A percentile compares a stretch with the other conserved stretches of the same genome.
Conservation (phyloP, 2,329 filamentous ascomycete species). For the Xylaria sp. region DNA sequence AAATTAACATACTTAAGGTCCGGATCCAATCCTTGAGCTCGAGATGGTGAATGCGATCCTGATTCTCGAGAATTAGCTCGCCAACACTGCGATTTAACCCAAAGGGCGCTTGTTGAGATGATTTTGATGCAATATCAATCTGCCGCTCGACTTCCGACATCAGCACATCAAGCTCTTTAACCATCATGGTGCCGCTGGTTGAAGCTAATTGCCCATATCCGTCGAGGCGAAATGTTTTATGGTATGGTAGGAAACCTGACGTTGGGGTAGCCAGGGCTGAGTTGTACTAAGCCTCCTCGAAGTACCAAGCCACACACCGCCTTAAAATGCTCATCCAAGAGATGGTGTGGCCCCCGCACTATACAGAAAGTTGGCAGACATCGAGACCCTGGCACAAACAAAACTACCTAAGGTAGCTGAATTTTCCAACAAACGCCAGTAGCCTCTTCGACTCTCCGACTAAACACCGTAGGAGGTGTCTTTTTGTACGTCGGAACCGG, state of each 20-base stretch:
- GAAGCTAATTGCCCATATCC: neutral
- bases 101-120: neutral
- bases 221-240: neutral
- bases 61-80: neutral
- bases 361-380: no score
- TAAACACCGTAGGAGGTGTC: no score
- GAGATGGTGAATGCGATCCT: neutral
- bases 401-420: no score
- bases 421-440: no score
- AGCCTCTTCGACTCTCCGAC: no score
- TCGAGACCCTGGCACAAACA: no score
- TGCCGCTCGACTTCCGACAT: slow-evolving; percentile 12
- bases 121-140: neutral
- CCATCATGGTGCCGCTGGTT: neutral
- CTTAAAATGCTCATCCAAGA: neutral
- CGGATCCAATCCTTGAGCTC: slow-evolving; percentile 6
- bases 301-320: neutral
- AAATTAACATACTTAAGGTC: slow-evolving; percentile 7
- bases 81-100: neutral
- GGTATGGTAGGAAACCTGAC: neutral
- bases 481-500: no score
- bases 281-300: neutral
- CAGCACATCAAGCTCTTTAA: neutral
- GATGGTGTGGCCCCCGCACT: no score
- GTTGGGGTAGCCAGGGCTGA: neutral